Conservation (phyloP, 116 monocot species). For the Trichopus zeylanicus region DNA sequence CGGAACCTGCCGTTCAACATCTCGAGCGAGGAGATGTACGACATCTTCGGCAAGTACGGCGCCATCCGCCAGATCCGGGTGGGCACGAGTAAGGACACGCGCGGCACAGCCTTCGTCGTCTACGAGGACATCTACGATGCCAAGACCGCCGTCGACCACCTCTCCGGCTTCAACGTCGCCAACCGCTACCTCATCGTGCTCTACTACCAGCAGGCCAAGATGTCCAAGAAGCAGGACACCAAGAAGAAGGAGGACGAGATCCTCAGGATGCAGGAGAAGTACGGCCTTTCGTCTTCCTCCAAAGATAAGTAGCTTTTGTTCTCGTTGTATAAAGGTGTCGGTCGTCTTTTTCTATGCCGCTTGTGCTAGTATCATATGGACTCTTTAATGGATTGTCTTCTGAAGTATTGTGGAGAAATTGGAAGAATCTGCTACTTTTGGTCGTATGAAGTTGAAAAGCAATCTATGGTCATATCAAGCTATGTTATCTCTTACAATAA, state of each 20-base stretch:
- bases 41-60: slow-evolving; percentile 99
- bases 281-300: slow-evolving; percentile 32
- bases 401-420: too few relatives aligned
- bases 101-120: slow-evolving; percentile 94
- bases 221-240: slow-evolving; percentile 74
- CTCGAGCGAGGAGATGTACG: slow-evolving; percentile 99
- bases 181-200: slow-evolving; percentile 96
- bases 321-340: too few relatives aligned
- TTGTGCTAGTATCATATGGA: too few relatives aligned
- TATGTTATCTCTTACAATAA: too few relatives aligned
- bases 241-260: slow-evolving; percentile 99
- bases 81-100: slow-evolving; percentile 84
- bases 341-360: too few relatives aligned
- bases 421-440: too few relatives aligned
- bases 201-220: slow-evolving; percentile 96
- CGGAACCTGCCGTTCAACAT: slow-evolving; percentile 99
- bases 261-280: slow-evolving; percentile 84
- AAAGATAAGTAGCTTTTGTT: slow-evolving; percentile 48
- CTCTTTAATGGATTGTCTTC: too few relatives aligned
- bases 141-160: slow-evolving; percentile 99
- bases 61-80: slow-evolving; percentile 96
- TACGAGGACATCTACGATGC: slow-evolving; percentile 99
- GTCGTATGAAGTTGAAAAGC: too few relatives aligned
- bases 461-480: too few relatives aligned
- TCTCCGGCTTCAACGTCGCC: slow-evolving; percentile 97